Evolutionary conservation across 176 grass and related monocot species (phyloP).

Genomic region (Lolium rigidum): DNA sequence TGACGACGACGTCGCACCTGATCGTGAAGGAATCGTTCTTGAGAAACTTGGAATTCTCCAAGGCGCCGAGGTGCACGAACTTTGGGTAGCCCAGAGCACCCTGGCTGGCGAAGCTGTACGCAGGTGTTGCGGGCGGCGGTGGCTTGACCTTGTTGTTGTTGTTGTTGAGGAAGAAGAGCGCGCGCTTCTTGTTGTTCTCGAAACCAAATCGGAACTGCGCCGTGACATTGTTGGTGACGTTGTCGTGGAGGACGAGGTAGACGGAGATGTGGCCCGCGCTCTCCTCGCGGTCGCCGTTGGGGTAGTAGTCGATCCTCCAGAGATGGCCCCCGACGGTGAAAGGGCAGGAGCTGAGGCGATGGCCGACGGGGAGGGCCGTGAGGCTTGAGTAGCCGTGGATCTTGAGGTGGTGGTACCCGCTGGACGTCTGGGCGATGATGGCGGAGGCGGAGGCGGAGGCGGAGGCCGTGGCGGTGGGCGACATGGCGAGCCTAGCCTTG

Average conservation of each 20-base stretch:
- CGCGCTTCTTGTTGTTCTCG: not conserved
- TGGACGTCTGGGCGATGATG: not conserved
- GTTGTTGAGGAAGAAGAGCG: not conserved
- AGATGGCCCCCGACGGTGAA: not conserved
- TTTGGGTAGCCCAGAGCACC: not conserved
- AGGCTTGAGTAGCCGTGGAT: constrained; percentile 6
- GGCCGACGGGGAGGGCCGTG: not conserved
- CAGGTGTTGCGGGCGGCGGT: not conserved
- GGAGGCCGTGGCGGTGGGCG: not conserved
- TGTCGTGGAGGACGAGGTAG: not conserved
- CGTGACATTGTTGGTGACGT: not conserved
- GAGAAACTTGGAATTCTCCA: not conserved
- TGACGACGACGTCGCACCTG: not conserved
- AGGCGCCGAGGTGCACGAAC: not conserved
- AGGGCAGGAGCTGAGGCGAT: not conserved
- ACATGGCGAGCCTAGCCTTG: not conserved
- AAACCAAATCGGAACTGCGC: not conserved
- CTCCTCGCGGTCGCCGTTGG: not conserved
- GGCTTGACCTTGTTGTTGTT: not conserved
- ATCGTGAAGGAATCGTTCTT: not conserved
- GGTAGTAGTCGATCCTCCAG: not conserved
- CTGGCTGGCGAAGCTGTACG: not conserved
- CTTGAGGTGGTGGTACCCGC: constrained; percentile 5
- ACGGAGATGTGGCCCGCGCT: not conserved
- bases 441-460: not conserved